Conservation (phyloP, 441 rosid species). For the Gossypium davidsonii region DNA sequence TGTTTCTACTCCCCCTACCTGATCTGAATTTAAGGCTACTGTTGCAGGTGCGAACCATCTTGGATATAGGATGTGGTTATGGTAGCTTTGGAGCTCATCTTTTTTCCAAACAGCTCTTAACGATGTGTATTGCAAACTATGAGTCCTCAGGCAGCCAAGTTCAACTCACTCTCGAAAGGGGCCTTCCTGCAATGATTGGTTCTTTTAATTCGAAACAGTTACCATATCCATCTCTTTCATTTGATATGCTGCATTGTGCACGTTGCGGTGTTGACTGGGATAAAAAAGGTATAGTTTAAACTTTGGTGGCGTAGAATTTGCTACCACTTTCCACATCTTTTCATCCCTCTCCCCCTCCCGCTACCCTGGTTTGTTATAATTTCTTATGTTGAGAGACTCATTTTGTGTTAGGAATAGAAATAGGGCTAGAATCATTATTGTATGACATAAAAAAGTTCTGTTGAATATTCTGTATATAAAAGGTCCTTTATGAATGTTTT, state of each 20-base stretch:
- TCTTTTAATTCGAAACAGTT: conserved; percentile 74
- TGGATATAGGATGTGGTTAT: conserved; percentile 97
- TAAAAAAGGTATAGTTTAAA: conserved; percentile 59
- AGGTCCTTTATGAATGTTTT: not conserved
- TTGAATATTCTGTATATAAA: not conserved
- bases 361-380: not conserved
- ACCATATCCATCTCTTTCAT: conserved; percentile 94
- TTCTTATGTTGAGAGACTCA: not conserved
- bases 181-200: conserved; percentile 97
- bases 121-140: conserved; percentile 93
- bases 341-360: not conserved
- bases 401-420: not conserved
- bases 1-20: not conserved
- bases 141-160: conserved; percentile 99
- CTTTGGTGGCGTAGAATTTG: not conserved
- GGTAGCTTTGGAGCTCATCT: conserved; percentile 99
- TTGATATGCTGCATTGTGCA: conserved; percentile 96
- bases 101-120: conserved; percentile 65
- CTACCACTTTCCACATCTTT: not conserved
- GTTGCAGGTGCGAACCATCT: conserved; percentile 79
- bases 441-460: not conserved
- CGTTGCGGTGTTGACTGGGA: conserved; percentile 93
- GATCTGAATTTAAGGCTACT: not conserved
- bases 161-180: conserved; percentile 95
- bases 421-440: not conserved